Conservation (phyloP, 2,329 filamentous ascomycete genomes). For the Sphaerulina musiva region DNA sequence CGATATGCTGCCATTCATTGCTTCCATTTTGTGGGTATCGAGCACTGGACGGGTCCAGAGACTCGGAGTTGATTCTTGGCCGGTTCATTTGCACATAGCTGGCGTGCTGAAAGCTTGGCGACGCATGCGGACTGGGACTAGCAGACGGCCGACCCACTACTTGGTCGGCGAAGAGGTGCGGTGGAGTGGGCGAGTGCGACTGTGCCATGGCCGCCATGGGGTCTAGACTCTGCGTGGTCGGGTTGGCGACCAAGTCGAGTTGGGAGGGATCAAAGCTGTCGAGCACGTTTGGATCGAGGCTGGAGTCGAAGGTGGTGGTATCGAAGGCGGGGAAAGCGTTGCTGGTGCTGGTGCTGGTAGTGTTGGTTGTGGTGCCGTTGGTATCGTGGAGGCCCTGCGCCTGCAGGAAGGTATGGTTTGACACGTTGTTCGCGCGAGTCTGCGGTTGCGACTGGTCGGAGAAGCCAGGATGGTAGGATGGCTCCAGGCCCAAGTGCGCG, state of each 20-base stretch:
- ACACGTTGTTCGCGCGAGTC: conserved; percentile 20
- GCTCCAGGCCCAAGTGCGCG: conserved; percentile 38
- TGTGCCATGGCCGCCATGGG: conserved; percentile 48
- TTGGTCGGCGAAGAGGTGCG: conserved; percentile 51
- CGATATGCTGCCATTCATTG: conserved; percentile 53
- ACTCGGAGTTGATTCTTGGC: conserved; percentile 50
- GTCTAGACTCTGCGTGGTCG: conserved; percentile 39
- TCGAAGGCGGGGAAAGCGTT: conserved; percentile 53
- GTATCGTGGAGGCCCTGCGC: conserved; percentile 35
- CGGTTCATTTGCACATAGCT: conserved; percentile 42
- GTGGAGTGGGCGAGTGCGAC: conserved; percentile 48
- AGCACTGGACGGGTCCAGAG: conserved; percentile 55
- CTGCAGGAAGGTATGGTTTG: conserved; percentile 41
- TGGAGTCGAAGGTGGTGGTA: conserved; percentile 54
- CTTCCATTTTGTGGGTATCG: conserved; percentile 49
- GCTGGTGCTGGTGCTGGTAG: conserved; percentile 11
- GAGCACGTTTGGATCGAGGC: conserved; percentile 55
- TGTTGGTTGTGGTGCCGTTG: conserved; percentile 22
- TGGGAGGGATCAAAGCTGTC: conserved; percentile 39
- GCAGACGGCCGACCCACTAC: conserved; percentile 45
- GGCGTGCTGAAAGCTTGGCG: conserved; percentile 49
- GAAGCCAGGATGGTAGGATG: conserved; percentile 28
- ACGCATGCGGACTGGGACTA: conserved; percentile 48
- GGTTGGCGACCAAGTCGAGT: conserved; percentile 39
- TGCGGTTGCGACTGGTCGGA: conserved; percentile 31